phyloP scores from a whole-genome alignment of 768 basidiomycete genomes.

The Gelatoporia subvermispora region DNA sequence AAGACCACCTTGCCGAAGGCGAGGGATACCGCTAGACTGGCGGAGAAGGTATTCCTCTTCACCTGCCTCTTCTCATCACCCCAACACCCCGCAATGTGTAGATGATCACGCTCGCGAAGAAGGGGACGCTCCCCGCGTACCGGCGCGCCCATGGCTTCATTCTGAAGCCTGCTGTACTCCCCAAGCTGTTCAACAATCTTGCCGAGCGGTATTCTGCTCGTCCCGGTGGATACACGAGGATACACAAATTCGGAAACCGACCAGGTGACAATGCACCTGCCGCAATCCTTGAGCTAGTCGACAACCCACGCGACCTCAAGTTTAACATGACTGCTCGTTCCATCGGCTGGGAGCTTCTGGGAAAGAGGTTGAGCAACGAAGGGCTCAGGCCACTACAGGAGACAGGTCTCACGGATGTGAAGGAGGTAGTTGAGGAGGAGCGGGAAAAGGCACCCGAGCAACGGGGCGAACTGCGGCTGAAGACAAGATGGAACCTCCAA shows the following conservation, averaged over 20 bases:
- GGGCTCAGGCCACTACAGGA: constrained; percentile 46
- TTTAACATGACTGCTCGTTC: constrained; percentile 87
- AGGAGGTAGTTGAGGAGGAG: constrained; percentile 47
- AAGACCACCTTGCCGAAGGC: constrained; percentile 96
- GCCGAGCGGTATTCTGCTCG: constrained; percentile 75
- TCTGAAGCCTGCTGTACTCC: constrained; percentile 61
- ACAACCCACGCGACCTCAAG: constrained; percentile 84
- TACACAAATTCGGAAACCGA: constrained; percentile 87
- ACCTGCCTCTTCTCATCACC: not conserved
- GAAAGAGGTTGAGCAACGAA: constrained; percentile 43
- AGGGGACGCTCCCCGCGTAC: constrained; percentile 65
- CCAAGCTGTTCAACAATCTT: constrained; percentile 81
- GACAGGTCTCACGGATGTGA: constrained; percentile 41
- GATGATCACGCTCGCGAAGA: constrained; percentile 93
- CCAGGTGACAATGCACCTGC: constrained; percentile 90
- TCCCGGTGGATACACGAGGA: constrained; percentile 92
- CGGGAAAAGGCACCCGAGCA: constrained; percentile 33
- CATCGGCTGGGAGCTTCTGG: constrained; percentile 78
- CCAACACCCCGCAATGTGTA: constrained; percentile 23
- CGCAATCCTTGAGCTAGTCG: constrained; percentile 92
- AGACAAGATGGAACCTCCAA: constrained; percentile 71
- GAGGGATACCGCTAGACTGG: constrained; percentile 82
- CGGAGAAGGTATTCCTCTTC: constrained; percentile 68
- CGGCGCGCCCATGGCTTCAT: constrained; percentile 75
- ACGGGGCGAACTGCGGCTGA: constrained; percentile 46